Evolutionary conservation across 768 basidiomycete genomes (phyloP).

Genomic region (Podaxis sp.): DNA sequence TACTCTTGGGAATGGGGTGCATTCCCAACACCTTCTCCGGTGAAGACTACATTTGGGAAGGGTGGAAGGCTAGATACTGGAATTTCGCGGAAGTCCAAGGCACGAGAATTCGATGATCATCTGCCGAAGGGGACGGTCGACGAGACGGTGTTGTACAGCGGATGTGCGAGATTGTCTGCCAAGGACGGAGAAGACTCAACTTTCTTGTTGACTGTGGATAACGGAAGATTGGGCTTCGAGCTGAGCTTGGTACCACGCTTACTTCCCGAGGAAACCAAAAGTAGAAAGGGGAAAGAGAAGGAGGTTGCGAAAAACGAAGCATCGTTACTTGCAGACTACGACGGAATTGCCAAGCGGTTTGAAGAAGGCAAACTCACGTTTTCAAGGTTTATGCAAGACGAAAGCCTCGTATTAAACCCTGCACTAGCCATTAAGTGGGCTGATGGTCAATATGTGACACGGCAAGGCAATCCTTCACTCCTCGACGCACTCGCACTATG

Average conservation of each 20-base stretch:
- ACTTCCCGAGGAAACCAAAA: slow-evolving; percentile 12
- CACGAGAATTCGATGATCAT: slow-evolving; percentile 28
- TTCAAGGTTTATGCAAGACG: slow-evolving; percentile 63
- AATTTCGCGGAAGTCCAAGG: slow-evolving; percentile 22
- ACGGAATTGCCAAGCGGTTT: slow-evolving; percentile 58
- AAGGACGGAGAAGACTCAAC: slow-evolving; percentile 52
- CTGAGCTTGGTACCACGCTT: slow-evolving; percentile 58
- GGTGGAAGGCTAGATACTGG: slow-evolving; percentile 37
- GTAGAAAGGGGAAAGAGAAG: slow-evolving; percentile 26
- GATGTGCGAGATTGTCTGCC: slow-evolving; percentile 16
- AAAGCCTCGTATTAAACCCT: slow-evolving; percentile 56
- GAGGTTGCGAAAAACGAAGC: slow-evolving; percentile 21
- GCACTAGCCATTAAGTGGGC: slow-evolving; percentile 76
- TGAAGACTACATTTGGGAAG: slow-evolving; percentile 52
- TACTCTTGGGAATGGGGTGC: slow-evolving; percentile 96
- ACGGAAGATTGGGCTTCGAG: slow-evolving; percentile 64
- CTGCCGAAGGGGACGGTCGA: slow-evolving; percentile 25
- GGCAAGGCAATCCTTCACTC: slow-evolving; percentile 69
- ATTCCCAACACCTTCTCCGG: slow-evolving; percentile 79
- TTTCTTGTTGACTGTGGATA: slow-evolving; percentile 67
- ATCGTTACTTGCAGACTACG: slow-evolving; percentile 39
- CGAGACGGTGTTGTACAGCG: slow-evolving; percentile 23
- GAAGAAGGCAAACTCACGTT: slow-evolving; percentile 64
- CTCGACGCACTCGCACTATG: slow-evolving; percentile 74
- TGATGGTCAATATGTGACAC: slow-evolving; percentile 67